These are phyloP conservation scores for Pharus latifolius DNA, from an alignment of 176 grass and related monocot genomes.

Conservation along the genomic window DNA sequence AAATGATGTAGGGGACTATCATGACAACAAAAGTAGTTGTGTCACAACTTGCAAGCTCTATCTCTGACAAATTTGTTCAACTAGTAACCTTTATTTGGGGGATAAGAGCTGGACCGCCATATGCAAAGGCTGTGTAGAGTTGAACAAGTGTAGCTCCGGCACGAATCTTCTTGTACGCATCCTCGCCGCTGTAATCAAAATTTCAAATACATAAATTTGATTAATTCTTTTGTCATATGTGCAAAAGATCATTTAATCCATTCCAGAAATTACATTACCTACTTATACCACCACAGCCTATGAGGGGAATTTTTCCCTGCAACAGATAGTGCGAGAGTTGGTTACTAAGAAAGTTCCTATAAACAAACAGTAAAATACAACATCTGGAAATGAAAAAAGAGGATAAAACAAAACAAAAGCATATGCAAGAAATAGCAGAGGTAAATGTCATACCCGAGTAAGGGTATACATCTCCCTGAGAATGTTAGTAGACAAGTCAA, in stretches of 20 bases:
- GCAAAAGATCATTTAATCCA: background rate
- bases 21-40: background rate
- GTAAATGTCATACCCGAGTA: conserved; percentile 46
- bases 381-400: background rate
- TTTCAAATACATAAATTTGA: background rate
- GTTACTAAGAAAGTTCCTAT: background rate
- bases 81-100: conserved; percentile 77
- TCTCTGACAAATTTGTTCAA: background rate
- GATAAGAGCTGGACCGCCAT: conserved; percentile 82
- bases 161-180: conserved; percentile 97
- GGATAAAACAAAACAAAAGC: background rate
- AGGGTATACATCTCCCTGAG: conserved; percentile 92
- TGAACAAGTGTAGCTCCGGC: conserved; percentile 91
- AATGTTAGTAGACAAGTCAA: conserved; percentile 69
- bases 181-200: conserved; percentile 66
- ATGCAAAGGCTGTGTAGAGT: conserved; percentile 81
- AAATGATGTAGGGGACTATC: background rate
- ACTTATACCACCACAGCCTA: conserved; percentile 83
- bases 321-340: conserved; percentile 16
- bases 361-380: conserved; percentile 9
- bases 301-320: conserved; percentile 90
- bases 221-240: conserved; percentile 5
- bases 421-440: background rate
- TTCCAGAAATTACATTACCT: conserved; percentile 43
- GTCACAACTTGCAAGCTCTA: background rate